phyloP scores from a whole-genome alignment of 148 eudicot species.

The Dianthus caryophyllus region DNA sequence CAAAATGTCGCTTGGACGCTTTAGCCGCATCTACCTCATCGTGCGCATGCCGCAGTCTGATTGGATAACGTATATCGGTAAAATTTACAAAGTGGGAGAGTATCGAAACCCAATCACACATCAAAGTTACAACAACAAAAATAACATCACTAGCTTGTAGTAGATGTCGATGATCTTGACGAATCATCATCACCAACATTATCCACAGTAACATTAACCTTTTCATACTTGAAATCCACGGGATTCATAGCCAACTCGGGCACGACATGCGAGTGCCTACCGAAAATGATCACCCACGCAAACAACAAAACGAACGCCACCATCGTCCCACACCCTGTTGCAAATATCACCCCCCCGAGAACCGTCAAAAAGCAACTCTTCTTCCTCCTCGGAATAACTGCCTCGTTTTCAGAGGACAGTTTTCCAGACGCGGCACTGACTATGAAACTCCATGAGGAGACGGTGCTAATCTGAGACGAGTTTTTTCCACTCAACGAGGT shows the following conservation, averaged over 20 bases:
- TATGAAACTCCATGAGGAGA: constrained; percentile 55
- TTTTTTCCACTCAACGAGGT: constrained; percentile 46
- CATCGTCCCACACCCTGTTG: constrained; percentile 57
- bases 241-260: constrained; percentile 31
- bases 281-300: constrained; percentile 42
- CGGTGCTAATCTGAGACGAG: constrained; percentile 35
- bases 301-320: constrained; percentile 37
- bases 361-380: constrained; percentile 35
- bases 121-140: constrained; percentile 14
- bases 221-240: constrained; percentile 46
- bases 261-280: constrained; percentile 23
- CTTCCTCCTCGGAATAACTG: constrained; percentile 16
- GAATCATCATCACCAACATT: constrained; percentile 30
- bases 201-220: constrained; percentile 44
- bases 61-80: neutral
- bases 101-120: constrained; percentile 19
- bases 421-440: constrained; percentile 39
- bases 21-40: too few species aligned
- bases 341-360: constrained; percentile 48
- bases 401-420: constrained; percentile 46
- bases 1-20: too few species aligned
- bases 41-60: too few species aligned
- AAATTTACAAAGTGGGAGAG: constrained; percentile 16
- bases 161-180: constrained; percentile 27
- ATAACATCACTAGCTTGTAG: constrained; percentile 5